A percentile compares a stretch with the other conserved stretches of the same genome.
These are phyloP conservation scores for Pterocarpus santalinus DNA, from an alignment of 306 rosid species.

Conservation along the genomic window DNA sequence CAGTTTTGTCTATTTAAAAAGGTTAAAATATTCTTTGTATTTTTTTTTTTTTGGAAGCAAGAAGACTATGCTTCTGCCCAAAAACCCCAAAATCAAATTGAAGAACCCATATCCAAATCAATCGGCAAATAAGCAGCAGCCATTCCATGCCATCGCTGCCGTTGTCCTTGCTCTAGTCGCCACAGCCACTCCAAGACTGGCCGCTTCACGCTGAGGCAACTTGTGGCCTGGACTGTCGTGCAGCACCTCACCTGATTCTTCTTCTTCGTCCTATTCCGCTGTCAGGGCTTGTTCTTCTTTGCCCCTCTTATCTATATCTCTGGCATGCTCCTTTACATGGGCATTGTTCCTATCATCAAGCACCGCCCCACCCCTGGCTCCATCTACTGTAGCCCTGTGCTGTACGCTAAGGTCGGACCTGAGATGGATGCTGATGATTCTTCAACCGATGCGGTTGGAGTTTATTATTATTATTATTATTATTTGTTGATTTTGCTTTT, in stretches of 20 bases:
- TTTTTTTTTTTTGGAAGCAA: too few species aligned
- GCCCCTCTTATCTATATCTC: slow-evolving; percentile 87
- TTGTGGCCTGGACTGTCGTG: not conserved
- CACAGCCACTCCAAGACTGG: too few species aligned
- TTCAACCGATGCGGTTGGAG: slow-evolving; percentile 80
- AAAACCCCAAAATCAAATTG: too few species aligned
- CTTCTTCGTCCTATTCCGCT: slow-evolving; percentile 88
- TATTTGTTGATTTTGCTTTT: not conserved
- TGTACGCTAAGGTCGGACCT: slow-evolving; percentile 69
- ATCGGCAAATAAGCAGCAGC: too few species aligned
- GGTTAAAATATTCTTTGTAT: too few species aligned
- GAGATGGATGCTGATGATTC: slow-evolving; percentile 83
- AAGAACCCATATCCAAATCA: too few species aligned
- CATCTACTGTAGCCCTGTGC: slow-evolving; percentile 77
- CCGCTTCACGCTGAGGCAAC: too few species aligned
- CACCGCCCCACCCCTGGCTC: slow-evolving; percentile 40
- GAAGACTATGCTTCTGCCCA: too few species aligned
- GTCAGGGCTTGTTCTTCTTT: slow-evolving; percentile 87
- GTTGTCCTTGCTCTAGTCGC: too few species aligned
- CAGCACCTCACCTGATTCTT: slow-evolving; percentile 75
- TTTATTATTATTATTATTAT: not conserved
- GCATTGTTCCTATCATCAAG: slow-evolving; percentile 69
- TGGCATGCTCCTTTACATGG: slow-evolving; percentile 86
- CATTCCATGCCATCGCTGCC: too few species aligned
- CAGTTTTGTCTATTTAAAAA: too few species aligned